Conservation (phyloP, 208 protist species). For the Leishmania turanica region DNA sequence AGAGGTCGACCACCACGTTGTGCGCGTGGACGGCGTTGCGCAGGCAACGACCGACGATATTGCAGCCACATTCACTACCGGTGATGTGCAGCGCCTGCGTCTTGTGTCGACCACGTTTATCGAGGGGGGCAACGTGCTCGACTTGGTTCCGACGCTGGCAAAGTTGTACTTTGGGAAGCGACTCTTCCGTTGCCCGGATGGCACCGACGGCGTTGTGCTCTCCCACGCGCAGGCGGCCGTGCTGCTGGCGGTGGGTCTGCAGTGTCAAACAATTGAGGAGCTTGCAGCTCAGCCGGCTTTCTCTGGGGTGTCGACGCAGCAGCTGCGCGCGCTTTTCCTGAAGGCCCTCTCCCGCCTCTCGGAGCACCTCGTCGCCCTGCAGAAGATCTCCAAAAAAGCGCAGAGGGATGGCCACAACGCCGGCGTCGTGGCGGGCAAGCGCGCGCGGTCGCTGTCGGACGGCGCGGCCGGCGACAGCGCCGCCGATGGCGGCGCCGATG, state of each 20-base stretch:
- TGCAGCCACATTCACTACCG: slow-evolving; percentile 59
- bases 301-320: slow-evolving; percentile 60
- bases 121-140: slow-evolving; percentile 96
- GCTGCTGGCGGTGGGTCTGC: slow-evolving; percentile 95
- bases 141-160: slow-evolving; percentile 95
- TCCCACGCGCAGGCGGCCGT: slow-evolving; percentile 93
- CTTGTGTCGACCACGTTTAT: slow-evolving; percentile 93
- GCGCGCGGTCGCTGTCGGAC: neutral
- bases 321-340: slow-evolving; percentile 89
- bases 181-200: slow-evolving; percentile 64
- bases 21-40: slow-evolving; percentile 56
- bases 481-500: slow-evolving; percentile 41
- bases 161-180: slow-evolving; percentile 88
- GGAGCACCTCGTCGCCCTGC: slow-evolving; percentile 69
- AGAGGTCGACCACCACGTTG: slow-evolving; percentile 28
- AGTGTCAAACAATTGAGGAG: slow-evolving; percentile 81
- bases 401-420: neutral
- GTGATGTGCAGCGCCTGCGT: slow-evolving; percentile 96
- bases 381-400: slow-evolving; percentile 38
- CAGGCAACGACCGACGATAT: slow-evolving; percentile 64
- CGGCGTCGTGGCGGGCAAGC: neutral
- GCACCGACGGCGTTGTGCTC: slow-evolving; percentile 82
- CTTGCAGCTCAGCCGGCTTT: slow-evolving; percentile 67
- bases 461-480: slow-evolving; percentile 6
- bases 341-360: slow-evolving; percentile 80